Percentiles rank a stretch among this genome's conserved stretches.
These are phyloP conservation scores for Aspergillus calidoustus DNA, from an alignment of 2,329 filamentous ascomycete species.

Conservation along the genomic window DNA sequence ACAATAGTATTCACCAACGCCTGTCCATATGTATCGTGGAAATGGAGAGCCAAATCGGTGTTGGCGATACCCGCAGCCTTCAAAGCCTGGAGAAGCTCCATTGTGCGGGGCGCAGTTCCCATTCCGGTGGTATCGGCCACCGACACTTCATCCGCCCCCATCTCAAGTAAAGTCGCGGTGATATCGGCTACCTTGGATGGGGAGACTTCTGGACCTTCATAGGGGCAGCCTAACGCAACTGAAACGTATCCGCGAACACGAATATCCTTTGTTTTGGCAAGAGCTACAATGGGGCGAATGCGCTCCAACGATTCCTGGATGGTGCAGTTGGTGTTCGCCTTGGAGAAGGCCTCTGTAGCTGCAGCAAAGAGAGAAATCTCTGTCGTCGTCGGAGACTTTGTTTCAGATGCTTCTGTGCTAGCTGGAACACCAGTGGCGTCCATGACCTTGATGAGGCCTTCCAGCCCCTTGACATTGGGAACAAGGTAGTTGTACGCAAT, in stretches of 20 bases:
- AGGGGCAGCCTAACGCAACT: conserved; percentile 67
- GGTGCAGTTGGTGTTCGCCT: conserved; percentile 69
- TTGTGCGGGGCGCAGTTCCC: conserved; percentile 66
- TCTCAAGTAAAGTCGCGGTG: conserved; percentile 63
- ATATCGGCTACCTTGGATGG: conserved; percentile 65
- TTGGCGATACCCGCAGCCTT: conserved; percentile 64
- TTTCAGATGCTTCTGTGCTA: conserved; percentile 32
- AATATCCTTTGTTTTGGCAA: conserved; percentile 60
- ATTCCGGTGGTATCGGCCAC: conserved; percentile 71
- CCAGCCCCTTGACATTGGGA: conserved; percentile 65
- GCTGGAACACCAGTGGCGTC: conserved; percentile 44
- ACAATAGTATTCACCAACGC: conserved; percentile 67
- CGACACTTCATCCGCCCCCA: conserved; percentile 69
- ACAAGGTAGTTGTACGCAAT: conserved; percentile 70
- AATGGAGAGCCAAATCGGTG: conserved; percentile 66
- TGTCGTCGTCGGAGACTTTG: conserved; percentile 43
- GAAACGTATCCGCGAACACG: conserved; percentile 68
- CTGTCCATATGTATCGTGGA: conserved; percentile 70
- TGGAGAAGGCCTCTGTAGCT: conserved; percentile 67
- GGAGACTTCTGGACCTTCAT: conserved; percentile 66
- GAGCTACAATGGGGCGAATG: conserved; percentile 61
- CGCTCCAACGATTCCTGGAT: conserved; percentile 65
- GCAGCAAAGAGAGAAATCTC: conserved; percentile 69
- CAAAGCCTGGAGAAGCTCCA: conserved; percentile 61
- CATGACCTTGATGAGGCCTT: conserved; percentile 62